phyloP scores from a whole-genome alignment of 139 green algal species.

The Diplosphaera chodatii region DNA sequence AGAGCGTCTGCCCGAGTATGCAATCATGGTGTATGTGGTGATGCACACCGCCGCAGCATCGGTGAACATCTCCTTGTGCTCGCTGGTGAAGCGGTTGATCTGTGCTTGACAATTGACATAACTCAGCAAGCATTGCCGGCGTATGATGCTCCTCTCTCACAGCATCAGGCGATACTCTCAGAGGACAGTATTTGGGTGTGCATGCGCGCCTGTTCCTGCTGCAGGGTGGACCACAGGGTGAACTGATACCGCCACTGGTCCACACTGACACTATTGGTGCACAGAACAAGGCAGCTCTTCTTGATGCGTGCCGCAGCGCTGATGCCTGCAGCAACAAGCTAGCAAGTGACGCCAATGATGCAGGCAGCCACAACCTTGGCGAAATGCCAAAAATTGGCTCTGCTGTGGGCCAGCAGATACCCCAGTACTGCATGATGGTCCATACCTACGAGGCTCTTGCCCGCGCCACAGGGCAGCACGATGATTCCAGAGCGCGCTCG shows the following conservation, averaged over 20 bases:
- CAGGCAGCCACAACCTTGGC: no score
- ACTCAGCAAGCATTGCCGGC: no score
- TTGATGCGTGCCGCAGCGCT: constrained; percentile 77
- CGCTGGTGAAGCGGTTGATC: constrained; percentile 81
- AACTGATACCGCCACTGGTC: constrained; percentile 98
- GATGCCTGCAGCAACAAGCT: constrained; percentile 48
- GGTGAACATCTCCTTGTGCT: constrained; percentile 76
- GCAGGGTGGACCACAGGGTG: constrained; percentile 89
- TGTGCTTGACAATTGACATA: no score
- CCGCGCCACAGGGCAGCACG: constrained; percentile 94
- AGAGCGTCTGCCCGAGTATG: constrained; percentile 68
- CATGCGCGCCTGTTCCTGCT: constrained; percentile 32
- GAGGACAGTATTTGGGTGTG: neutral
- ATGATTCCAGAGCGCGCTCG: constrained; percentile 90
- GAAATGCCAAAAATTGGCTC: no score
- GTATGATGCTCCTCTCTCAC: no score
- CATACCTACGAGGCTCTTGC: constrained; percentile 86
- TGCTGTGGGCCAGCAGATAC: no score
- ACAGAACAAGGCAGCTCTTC: constrained; percentile 84
- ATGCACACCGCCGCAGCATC: constrained; percentile 59
- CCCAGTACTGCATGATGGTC: no score
- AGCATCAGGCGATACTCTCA: no score
- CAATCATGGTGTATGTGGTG: constrained; percentile 98
- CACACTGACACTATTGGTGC: constrained; percentile 77
- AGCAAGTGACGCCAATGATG: no score